These are phyloP conservation scores for Cenchrus fungigraminus DNA, from an alignment of 176 grass and related monocot species.

Conservation along the genomic window DNA sequence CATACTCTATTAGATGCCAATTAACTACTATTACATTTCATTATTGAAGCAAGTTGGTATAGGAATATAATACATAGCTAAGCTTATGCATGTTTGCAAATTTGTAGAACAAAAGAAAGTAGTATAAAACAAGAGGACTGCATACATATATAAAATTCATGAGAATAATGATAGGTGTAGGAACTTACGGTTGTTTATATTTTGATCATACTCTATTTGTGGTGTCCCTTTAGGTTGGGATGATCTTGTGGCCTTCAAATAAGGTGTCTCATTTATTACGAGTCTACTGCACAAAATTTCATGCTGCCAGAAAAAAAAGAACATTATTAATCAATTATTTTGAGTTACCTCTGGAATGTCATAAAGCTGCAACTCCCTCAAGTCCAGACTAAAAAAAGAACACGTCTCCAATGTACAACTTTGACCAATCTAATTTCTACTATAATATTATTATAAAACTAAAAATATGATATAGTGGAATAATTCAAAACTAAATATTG, in stretches of 20 bases:
- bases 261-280: background rate
- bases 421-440: background rate
- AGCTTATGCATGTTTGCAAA: background rate
- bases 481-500: background rate
- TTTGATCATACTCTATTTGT: background rate
- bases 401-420: background rate
- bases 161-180: background rate
- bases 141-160: background rate
- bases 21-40: background rate
- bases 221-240: background rate
- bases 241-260: background rate
- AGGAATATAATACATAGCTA: background rate
- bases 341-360: background rate
- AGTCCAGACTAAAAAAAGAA: background rate
- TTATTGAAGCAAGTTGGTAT: background rate
- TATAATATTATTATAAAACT: background rate
- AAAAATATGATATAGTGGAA: background rate
- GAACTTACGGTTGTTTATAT: background rate
- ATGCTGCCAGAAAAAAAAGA: background rate
- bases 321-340: background rate
- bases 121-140: background rate
- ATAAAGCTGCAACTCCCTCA: background rate
- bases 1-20: background rate
- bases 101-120: background rate
- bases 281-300: constrained; percentile 14